Conservation (phyloP, 1,284 basidiomycete genomes). For the Mycosarcoma maydis region DNA sequence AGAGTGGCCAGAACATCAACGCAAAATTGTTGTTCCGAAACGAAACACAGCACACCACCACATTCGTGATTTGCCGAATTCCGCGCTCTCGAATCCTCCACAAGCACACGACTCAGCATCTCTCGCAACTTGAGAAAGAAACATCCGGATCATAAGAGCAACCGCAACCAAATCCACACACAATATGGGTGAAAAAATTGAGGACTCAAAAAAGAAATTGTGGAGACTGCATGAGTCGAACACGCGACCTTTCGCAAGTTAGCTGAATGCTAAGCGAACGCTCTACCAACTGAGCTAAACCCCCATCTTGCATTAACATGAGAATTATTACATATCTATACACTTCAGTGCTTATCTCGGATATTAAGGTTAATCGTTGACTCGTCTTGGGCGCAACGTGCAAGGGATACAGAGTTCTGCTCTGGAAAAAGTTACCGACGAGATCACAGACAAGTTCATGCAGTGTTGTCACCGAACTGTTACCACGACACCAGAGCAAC, state of each 20-base stretch:
- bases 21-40: no score
- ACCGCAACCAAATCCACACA: not conserved
- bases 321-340: not conserved
- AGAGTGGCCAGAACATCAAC: slow-evolving; percentile 8
- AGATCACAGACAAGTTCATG: no score
- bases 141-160: not conserved
- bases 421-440: no score
- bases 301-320: no score
- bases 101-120: slow-evolving; percentile 14
- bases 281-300: slow-evolving; percentile 58
- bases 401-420: no score
- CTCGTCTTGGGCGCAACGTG: no score
- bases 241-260: slow-evolving; percentile 52
- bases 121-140: no score
- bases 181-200: no score
- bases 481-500: no score
- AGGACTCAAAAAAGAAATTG: slow-evolving; percentile 6
- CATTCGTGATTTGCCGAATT: slow-evolving; percentile 7
- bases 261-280: slow-evolving; percentile 52
- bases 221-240: slow-evolving; percentile 58
- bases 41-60: slow-evolving; percentile 1
- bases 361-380: no score
- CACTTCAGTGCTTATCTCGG: no score
- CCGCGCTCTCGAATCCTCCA: slow-evolving; percentile 20
- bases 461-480: no score